Evolutionary conservation across 2,329 filamentous ascomycete species (phyloP), one percentile per base, ranked within the genome.

Genomic region (Monosporascus cannonballus): DNA sequence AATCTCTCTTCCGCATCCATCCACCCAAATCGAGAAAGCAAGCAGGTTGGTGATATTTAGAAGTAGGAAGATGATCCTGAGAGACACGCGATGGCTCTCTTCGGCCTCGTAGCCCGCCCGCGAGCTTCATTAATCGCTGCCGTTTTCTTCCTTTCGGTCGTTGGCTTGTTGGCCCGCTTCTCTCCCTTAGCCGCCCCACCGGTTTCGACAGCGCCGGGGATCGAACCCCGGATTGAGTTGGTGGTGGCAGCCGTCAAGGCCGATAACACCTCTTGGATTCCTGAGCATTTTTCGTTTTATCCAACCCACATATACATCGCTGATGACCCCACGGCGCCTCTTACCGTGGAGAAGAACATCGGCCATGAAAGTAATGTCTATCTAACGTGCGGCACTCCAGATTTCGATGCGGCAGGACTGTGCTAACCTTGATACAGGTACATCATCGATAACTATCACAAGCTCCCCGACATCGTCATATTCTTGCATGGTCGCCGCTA

Each of bases 261-360:
- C 38, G 60, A 64, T 38, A 59, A 65, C 49, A 64, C 60, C n/a
- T 59, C 59, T 25, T 67, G 64, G 64, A 57, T 67, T 25, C 48
- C 51, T 17, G 54, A 61, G 45, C 50, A 58, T 48, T 53, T 67
- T 25, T 52, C 60, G 8, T 61, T 57, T 27, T 54, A 52, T 34
- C 53, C 55, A 14, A 48, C 53, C 25, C 73, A 64, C 42, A 62
- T 75, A 48, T 76, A 76, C 54, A 65, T 75, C 25, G 73, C 71
- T 30, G 69, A 76, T 53, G 66, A 74, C 51, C 62, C 67, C 24
- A 53, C 57, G 8, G 71, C 72, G 6, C 55, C 65, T 7, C 63
- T 74, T 60, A 73, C 69, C 1, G 71, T 76, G 24, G 54, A 64
- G 6, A 56, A 62, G 25, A 70, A 70, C 56, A 69, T 70, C 54